Conservation (phyloP, 768 basidiomycete genomes). For the Lepiota brunneoincarnata region DNA sequence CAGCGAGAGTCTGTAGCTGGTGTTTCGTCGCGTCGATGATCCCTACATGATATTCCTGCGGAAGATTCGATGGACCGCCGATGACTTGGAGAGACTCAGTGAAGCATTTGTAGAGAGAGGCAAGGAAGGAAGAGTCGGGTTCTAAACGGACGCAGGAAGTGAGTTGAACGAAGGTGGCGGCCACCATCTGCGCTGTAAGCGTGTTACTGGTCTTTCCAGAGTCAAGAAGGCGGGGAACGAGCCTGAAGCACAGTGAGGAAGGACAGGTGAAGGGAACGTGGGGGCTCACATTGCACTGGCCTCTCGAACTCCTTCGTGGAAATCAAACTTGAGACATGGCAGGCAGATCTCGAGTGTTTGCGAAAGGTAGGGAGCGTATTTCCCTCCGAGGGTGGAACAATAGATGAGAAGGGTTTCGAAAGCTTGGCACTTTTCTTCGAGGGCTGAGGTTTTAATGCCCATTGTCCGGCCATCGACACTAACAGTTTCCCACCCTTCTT, state of each 20-base stretch:
- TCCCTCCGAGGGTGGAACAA: conserved; percentile 61
- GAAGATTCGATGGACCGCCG: conserved; percentile 50
- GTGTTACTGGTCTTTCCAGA: conserved; percentile 66
- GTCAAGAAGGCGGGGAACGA: conserved; percentile 67
- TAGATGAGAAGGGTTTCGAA: conserved; percentile 86
- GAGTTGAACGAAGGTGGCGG: conserved; percentile 64
- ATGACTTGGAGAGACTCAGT: conserved; percentile 59
- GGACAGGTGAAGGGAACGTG: not conserved
- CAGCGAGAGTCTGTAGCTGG: conserved; percentile 68
- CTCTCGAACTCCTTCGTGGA: conserved; percentile 84
- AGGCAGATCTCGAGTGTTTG: conserved; percentile 72
- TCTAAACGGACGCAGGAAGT: conserved; percentile 64
- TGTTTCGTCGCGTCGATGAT: conserved; percentile 69
- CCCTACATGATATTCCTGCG: conserved; percentile 49
- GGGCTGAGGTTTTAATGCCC: conserved; percentile 74
- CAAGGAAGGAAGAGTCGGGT: conserved; percentile 72
- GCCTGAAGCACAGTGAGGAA: conserved; percentile 34
- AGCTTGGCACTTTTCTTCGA: conserved; percentile 87
- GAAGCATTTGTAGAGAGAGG: conserved; percentile 72
- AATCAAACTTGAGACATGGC: conserved; percentile 70
- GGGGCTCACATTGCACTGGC: conserved; percentile 64
- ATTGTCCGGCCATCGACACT: conserved; percentile 74
- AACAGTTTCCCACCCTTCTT: conserved; percentile 79
- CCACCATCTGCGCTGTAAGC: conserved; percentile 65
- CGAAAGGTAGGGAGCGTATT: conserved; percentile 70